phyloP scores from a whole-genome alignment of 805 yeast genomes.

The Barnettozyma wickerhamii region DNA sequence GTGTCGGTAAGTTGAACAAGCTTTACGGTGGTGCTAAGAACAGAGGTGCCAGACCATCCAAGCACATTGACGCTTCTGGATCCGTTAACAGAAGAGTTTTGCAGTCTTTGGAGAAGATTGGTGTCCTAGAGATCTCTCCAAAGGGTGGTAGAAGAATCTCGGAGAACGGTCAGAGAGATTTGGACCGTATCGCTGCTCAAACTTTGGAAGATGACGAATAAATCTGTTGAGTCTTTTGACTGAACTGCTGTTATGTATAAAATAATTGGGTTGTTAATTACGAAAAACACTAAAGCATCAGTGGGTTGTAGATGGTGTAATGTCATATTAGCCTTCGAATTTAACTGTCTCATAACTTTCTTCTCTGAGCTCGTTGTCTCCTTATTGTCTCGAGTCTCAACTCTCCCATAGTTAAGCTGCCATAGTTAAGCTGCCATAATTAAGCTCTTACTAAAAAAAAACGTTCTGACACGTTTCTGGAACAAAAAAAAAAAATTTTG shows the following conservation, averaged over 20 bases:
- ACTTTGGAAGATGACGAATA: conserved; percentile 86
- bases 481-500: no score
- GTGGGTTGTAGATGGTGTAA: background rate
- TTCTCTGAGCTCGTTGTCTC: no score
- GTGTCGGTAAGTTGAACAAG: conserved; percentile 99
- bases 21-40: conserved; percentile 98
- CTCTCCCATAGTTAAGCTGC: no score
- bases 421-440: no score
- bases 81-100: conserved; percentile 98
- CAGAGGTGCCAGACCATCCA: conserved; percentile 99
- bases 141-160: conserved; percentile 99
- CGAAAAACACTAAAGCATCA: conserved; percentile 11
- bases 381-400: no score
- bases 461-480: no score
- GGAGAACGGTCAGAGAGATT: conserved; percentile 99
- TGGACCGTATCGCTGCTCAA: conserved; percentile 99
- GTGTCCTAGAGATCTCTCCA: conserved; percentile 93
- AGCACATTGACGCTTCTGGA: conserved; percentile 98
- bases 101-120: conserved; percentile 97
- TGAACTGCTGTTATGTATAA: conserved; percentile 10
- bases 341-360: no score
- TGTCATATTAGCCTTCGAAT: no score
- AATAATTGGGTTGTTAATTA: conserved; percentile 14
- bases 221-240: conserved; percentile 11
- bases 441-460: no score